phyloP scores from a whole-genome alignment of 129 eudicot species.

The Lactuca sativa region DNA sequence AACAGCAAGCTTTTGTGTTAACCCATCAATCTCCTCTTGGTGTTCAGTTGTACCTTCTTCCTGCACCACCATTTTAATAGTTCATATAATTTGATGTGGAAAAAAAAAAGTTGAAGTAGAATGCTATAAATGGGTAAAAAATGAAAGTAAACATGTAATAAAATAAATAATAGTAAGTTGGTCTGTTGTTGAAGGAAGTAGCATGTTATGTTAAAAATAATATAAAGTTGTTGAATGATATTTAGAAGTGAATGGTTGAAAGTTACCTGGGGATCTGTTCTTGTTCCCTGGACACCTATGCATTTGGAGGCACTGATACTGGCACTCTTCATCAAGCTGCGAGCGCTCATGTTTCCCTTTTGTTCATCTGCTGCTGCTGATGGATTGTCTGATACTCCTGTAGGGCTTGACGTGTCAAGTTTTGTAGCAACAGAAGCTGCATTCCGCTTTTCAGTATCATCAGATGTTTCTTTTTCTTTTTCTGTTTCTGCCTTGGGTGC shows the following conservation, averaged over 20 bases:
- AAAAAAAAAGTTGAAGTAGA: no score
- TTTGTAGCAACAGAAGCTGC: constrained; percentile 54
- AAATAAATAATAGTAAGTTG: no score
- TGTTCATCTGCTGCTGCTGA: constrained; percentile 18
- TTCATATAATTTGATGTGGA: not conserved
- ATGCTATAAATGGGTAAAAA: no score
- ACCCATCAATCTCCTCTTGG: constrained; percentile 57
- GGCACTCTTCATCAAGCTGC: constrained; percentile 92
- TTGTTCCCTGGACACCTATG: constrained; percentile 51
- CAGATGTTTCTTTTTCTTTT: not conserved
- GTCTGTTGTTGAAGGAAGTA: no score
- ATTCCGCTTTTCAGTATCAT: constrained; percentile 35
- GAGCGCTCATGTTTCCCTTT: constrained; percentile 59
- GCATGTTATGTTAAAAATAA: no score
- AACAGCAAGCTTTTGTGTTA: constrained; percentile 47
- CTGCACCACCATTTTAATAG: constrained; percentile 33
- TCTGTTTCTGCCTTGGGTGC: constrained; percentile 53
- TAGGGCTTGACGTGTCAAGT: constrained; percentile 65
- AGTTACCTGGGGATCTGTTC: constrained; percentile 59
- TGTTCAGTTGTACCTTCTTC: constrained; percentile 52
- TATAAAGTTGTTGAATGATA: no score
- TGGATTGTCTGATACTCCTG: constrained; percentile 39
- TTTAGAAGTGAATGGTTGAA: not conserved
- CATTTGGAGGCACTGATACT: constrained; percentile 96
- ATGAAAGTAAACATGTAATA: no score